These are phyloP conservation scores for Prosopis cineraria DNA, from an alignment of 306 rosid genomes.

Conservation along the genomic window DNA sequence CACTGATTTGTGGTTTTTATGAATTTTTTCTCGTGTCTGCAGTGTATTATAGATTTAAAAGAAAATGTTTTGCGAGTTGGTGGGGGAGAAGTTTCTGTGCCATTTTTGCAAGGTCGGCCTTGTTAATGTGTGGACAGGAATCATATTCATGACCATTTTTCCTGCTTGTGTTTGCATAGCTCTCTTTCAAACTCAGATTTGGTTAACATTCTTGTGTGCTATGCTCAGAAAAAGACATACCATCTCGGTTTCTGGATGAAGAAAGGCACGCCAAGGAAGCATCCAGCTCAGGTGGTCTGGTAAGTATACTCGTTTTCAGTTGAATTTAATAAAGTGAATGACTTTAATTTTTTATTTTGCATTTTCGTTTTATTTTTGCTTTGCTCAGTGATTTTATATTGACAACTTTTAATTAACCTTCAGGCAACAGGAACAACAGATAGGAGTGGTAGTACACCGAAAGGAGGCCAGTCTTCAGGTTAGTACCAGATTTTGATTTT, in stretches of 20 bases:
- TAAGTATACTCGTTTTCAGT: conserved; percentile 41
- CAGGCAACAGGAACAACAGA: conserved; percentile 63
- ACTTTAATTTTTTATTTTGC: neutral
- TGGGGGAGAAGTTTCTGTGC: conserved; percentile 94
- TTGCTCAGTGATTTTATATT: conserved; percentile 24
- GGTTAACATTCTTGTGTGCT: conserved; percentile 24
- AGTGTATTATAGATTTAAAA: conserved; percentile 88
- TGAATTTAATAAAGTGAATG: conserved; percentile 4
- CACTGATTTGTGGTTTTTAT: conserved; percentile 30
- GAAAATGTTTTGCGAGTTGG: conserved; percentile 91
- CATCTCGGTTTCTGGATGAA: conserved; percentile 68
- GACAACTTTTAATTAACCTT: conserved; percentile 21
- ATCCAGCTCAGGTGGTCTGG: conserved; percentile 71
- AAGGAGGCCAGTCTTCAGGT: conserved; percentile 73
- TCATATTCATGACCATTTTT: neutral
- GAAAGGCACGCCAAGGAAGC: conserved; percentile 63
- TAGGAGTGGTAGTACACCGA: conserved; percentile 42
- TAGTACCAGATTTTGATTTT: conserved; percentile 36
- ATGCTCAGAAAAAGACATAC: conserved; percentile 85
- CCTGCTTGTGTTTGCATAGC: conserved; percentile 21
- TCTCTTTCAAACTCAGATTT: conserved; percentile 23
- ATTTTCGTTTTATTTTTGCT: neutral
- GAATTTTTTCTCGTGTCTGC: conserved; percentile 33
- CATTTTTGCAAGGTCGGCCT: conserved; percentile 85
- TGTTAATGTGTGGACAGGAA: conserved; percentile 9